Evolutionary conservation across 306 rosid species (phyloP), one percentile per base, ranked within the genome.

Genomic region (Malus sieversii): DNA sequence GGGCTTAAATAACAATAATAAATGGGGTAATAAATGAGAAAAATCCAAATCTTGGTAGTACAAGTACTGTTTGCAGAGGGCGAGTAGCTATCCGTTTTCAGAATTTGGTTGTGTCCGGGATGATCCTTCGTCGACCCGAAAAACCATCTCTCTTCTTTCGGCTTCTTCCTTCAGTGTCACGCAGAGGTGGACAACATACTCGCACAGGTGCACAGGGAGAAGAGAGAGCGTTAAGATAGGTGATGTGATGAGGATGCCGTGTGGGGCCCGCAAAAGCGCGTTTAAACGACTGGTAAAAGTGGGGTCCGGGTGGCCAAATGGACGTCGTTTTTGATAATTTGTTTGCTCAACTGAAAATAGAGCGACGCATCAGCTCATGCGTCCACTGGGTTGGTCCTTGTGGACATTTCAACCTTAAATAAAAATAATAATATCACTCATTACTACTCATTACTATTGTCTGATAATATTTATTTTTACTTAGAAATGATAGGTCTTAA

Each of bases 181-280:
- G 12, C 27, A 10, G 32, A 6, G 57, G 10, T 15, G 33, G 19
- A 57, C 44, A 69, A 75, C 12, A 44, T 22, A 23, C n/a, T 22
- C 20, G 8, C 33, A 29, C 20, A 5, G 48, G 19, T 20, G 32
- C 13, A 23, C 33, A 62, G 71, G 29, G 25, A 38, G 67, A 64
- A 71, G 32, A 4, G 10, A 12, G 33, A 65, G 67, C 57, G 53
- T 66, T 30, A 11, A 48, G 66, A 51, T 44, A 22, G 19, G 55
- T 7, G 14, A 25, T 29, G 42, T 38, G 42, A 38, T 7, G 42
- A 38, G 9, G 33, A 66, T 74, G 53, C 51, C 19, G 32, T 11
- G 84, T 84, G 85, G 91, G 90, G 78, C 23, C 95, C 82, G 61
- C 4, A 1, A 78, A 75, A 84, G 81, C 92, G 92, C 92, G 89